Evolutionary conservation across 2,329 filamentous ascomycete species (phyloP), one percentile per base, ranked within the genome.

Genomic region (Didymellaceae sp.): DNA sequence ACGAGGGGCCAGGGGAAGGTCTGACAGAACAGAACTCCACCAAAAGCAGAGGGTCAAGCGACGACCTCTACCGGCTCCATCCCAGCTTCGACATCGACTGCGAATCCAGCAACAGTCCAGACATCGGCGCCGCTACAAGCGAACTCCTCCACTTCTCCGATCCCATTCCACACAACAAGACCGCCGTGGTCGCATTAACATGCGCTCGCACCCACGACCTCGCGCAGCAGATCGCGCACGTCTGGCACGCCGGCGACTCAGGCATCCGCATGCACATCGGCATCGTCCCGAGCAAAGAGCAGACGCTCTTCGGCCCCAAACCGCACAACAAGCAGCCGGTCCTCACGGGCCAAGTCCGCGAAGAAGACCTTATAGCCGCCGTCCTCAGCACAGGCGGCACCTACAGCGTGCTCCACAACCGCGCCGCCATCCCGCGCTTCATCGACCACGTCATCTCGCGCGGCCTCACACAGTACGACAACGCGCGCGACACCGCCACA

Each of bases 381-480:
- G 56, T 65, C 11, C 52, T 65, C 1, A 48, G 55, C 26, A 61
- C 60, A 2, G 60, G 62, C 31, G 62, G 62, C 2, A 65, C 62
- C 6, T 65, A 62, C 49, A 58, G 54, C 18, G 51, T 55, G 2
- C 47, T 65, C 5, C 59, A 63, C 37, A 35, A 51, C 32, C 53
- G 33, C 10, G 21, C 40, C 2, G 39, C 57, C 1, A 50, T 63
- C 7, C 41, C 54, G 4, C 43, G 39, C 18, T 63, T 63, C 37
- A 42, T 65, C 16, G 43, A 57, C 10, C 57, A 61, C 38, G 59
- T 63, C 16, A 47, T 65, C 9, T 58, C 57, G 11, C 62, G 62
- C 25, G 52, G 57, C 5, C 39, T 64, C 4, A 63, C 58, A 6
- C 47, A 57, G 6, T 64, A 64, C 43, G 61, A 64, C 46, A 64